phyloP scores from a whole-genome alignment of 1,139 yeast genomes.

The Debaryomycetaceae sp. region DNA sequence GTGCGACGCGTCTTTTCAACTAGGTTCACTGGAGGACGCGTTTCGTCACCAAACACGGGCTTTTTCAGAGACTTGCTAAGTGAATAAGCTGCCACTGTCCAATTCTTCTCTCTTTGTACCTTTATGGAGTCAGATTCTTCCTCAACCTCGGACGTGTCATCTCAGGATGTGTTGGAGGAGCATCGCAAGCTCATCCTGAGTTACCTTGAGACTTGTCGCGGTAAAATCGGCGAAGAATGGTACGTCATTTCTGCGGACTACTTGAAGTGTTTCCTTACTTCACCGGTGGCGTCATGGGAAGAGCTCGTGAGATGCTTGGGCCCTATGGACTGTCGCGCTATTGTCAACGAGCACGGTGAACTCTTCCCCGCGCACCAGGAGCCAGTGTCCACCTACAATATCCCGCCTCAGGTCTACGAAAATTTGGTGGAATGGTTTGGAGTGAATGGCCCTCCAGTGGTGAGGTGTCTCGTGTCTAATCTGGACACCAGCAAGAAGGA shows the following conservation, averaged over 20 bases:
- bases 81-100: too few species aligned
- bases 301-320: conserved; percentile 20
- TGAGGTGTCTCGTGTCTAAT: conserved; percentile 33
- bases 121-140: too few species aligned
- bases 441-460: conserved; percentile 30
- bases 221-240: conserved; percentile 33
- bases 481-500: conserved; percentile 24
- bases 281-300: conserved; percentile 14
- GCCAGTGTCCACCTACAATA: conserved; percentile 16
- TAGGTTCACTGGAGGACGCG: too few species aligned
- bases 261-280: conserved; percentile 16
- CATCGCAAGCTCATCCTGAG: too few species aligned
- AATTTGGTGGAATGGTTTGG: conserved; percentile 47
- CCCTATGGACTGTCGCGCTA: conserved; percentile 19
- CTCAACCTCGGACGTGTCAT: too few species aligned
- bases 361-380: conserved; percentile 20
- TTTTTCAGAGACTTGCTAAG: too few species aligned
- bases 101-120: too few species aligned
- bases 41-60: too few species aligned
- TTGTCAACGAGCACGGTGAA: conserved; percentile 22
- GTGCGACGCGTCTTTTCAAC: too few species aligned
- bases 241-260: conserved; percentile 23
- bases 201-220: too few species aligned
- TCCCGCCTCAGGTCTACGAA: conserved; percentile 33
- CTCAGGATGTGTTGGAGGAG: too few species aligned